These are phyloP conservation scores for Boehmeria nivea DNA, from an alignment of 306 rosid genomes.

Conservation along the genomic window DNA sequence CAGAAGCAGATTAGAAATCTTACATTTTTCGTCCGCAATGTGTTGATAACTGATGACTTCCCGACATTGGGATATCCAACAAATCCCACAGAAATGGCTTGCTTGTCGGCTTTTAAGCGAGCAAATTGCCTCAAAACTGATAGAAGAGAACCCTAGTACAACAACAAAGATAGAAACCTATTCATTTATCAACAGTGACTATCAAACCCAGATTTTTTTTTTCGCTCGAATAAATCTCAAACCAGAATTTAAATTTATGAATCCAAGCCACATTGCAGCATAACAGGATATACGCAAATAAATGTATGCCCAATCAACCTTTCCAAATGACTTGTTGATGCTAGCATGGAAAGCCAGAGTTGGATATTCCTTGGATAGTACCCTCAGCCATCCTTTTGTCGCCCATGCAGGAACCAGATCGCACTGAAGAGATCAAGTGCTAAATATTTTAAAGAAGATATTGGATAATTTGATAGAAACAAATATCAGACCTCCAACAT, in stretches of 20 bases:
- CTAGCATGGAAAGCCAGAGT: constrained; percentile 95
- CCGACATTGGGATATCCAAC: constrained; percentile 98
- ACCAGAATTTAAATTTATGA: background rate
- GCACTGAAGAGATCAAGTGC: constrained; percentile 40
- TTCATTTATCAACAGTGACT: background rate
- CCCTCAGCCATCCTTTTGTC: constrained; percentile 89
- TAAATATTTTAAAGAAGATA: background rate
- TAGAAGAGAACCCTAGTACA: constrained; percentile 74
- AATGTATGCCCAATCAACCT: constrained; percentile 35
- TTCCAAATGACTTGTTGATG: constrained; percentile 91
- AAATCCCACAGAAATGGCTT: constrained; percentile 95
- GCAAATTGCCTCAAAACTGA: constrained; percentile 91
- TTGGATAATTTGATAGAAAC: background rate
- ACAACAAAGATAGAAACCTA: constrained; percentile 9
- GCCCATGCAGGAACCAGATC: constrained; percentile 96
- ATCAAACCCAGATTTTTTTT: too few relatives aligned
- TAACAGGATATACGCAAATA: background rate
- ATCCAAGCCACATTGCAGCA: background rate
- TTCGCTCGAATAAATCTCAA: background rate
- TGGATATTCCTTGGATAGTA: constrained; percentile 75
- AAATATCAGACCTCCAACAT: background rate
- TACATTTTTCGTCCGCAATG: constrained; percentile 83
- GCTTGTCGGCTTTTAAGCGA: constrained; percentile 84
- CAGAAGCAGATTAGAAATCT: constrained; percentile 18
- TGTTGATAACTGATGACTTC: constrained; percentile 89